These are phyloP conservation scores for Nakaseomyces sp. DNA, from an alignment of 1,139 yeast genomes.

Conservation along the genomic window DNA sequence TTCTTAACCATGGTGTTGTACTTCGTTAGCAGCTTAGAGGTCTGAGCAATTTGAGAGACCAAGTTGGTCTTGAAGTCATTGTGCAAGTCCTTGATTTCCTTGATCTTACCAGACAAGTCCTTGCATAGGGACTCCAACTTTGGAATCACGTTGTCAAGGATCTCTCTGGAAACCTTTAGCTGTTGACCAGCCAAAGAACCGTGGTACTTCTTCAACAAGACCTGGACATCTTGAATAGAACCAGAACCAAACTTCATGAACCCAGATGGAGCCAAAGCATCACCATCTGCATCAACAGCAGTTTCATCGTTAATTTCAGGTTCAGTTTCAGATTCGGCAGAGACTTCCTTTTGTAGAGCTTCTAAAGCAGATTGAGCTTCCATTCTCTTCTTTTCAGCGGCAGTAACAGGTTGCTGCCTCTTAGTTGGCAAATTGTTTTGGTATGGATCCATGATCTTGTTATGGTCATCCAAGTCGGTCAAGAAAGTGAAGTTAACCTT, in stretches of 20 bases:
- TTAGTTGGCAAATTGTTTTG: conserved; percentile 14
- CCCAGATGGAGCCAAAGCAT: conserved; percentile 34
- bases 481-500: conserved; percentile 48
- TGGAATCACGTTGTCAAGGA: conserved; percentile 49
- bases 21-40: conserved; percentile 39
- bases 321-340: neutral
- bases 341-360: neutral
- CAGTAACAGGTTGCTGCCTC: conserved; percentile 16
- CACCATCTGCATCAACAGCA: conserved; percentile 11
- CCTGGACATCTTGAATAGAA: conserved; percentile 41
- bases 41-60: conserved; percentile 22
- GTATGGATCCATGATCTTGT: conserved; percentile 28
- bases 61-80: conserved; percentile 30
- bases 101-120: conserved; percentile 53
- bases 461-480: conserved; percentile 30
- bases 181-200: conserved; percentile 37
- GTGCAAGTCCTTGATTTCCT: conserved; percentile 36
- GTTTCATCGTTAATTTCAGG: conserved; percentile 6
- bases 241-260: conserved; percentile 43
- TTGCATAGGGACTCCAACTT: conserved; percentile 59
- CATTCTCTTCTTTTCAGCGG: conserved; percentile 9
- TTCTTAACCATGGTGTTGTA: conserved; percentile 34
- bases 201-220: conserved; percentile 40
- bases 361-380: neutral
- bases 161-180: conserved; percentile 44